phyloP scores from a whole-genome alignment of 345 rosid species.

The Pseudoturritis turrita region DNA sequence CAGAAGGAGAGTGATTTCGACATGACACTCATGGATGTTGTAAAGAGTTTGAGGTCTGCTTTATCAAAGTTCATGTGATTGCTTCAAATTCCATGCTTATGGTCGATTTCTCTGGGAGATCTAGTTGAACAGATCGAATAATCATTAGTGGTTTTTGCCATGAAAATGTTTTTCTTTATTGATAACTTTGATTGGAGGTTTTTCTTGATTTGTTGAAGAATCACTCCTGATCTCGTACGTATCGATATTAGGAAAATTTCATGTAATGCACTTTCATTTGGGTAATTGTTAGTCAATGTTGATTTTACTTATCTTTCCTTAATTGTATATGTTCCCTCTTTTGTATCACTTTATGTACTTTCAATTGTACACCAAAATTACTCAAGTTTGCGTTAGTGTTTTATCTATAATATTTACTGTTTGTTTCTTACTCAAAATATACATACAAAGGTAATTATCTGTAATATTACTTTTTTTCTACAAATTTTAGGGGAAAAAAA shows the following conservation, averaged over 20 bases:
- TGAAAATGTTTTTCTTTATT: not conserved
- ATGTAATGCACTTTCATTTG: not conserved
- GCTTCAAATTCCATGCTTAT: not conserved
- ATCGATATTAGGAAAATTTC: not conserved
- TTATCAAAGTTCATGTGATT: constrained; percentile 47
- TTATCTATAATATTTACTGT: not conserved
- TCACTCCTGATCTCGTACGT: not conserved
- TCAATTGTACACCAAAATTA: not conserved
- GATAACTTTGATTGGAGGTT: not conserved
- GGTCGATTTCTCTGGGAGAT: too few relatives aligned
- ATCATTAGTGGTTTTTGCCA: not conserved
- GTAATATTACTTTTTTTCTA: too few relatives aligned
- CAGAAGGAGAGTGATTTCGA: constrained; percentile 73
- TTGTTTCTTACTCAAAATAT: too few relatives aligned
- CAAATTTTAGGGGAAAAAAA: too few relatives aligned
- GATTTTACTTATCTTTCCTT: not conserved
- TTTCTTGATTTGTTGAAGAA: not conserved
- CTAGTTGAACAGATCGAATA: not conserved
- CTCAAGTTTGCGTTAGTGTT: not conserved
- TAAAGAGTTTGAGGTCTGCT: constrained; percentile 50
- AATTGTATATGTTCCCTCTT: not conserved
- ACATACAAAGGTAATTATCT: too few relatives aligned
- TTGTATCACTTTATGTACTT: not conserved
- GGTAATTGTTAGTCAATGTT: not conserved
- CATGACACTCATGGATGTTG: constrained; percentile 65